Evolutionary conservation across 257 asterid genomes (phyloP), one percentile per base, ranked within the genome.

Genomic region (Verbena officinalis): DNA sequence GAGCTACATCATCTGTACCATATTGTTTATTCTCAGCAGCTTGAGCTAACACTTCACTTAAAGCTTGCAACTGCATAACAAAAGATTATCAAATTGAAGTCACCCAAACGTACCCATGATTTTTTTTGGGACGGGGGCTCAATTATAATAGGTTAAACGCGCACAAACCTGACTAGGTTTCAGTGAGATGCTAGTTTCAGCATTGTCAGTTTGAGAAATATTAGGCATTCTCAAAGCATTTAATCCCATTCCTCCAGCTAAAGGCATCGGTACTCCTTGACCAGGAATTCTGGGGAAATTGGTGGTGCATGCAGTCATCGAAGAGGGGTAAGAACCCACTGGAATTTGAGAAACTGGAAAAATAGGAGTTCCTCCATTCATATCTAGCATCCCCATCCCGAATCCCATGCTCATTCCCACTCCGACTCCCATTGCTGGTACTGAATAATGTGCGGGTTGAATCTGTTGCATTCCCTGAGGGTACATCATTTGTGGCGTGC

Each of bases 391-490:
- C 58, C 94, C 86, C 86, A 86, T 81, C 33, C 95, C 92, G 21
- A 42, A 81, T 23, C 95, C 86, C 76, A 70, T 73, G 2, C 77
- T 88, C 78, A 77, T 56, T 19, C 91, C 91, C 83, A 90, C 64
- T 49, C 96, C 95, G 17, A 74, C 21, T 9, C 94, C 88, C 90
- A 93, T 65, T 23, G 85, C 78, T n/a, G n/a, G n/a, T n/a, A n/a
- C n/a, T 19, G 90, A 68, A 75, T 77, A 88, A 73, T 81, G 96
- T 1, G 89, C 81, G 16, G 87, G 84, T 71, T 78, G 95, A 67
- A 92, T 81, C 67, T 79, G 91, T 59, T 78, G 97, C 75, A 87
- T 62, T 71, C 94, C 95, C n/a, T n/a, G n/a, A 0, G 97, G 95
- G 36, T 73, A 83, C 93, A 94, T 88, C 93, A 90, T 78, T 4